Evolutionary conservation across 2,329 filamentous ascomycete species (phyloP), one percentile per base, ranked within the genome.

Genomic region (Aspergillus quadricinctus): DNA sequence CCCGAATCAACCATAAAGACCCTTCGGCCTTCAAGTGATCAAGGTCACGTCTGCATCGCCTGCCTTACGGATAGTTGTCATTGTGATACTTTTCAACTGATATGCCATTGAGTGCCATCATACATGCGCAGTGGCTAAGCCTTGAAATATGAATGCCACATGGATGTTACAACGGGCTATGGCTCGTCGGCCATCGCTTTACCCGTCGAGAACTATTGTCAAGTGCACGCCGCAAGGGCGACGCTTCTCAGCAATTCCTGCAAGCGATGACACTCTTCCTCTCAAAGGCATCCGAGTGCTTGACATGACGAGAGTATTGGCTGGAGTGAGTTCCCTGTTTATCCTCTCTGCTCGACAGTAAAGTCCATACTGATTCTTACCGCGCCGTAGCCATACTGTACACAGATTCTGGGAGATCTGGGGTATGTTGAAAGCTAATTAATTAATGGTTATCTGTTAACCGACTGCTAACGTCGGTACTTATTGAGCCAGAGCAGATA

Each of bases 271-370:
- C 28, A 80, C 79, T 17, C 73, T 88, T 31, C 93, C 94, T 23
- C 81, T 99, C 65, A 85, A 90, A 37, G 94, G 94, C 1, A 88
- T 94, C 65, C 86, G 89, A 54, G 92, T 97, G 14, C 81, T 99
- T 60, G 94, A 99, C 72, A 95, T 99, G 92, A 97, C 93, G 3
- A 84, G 94, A 77, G 94, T 99, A 1, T 78, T 99, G 61, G 94
- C 94, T 61, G 94, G 94, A 56, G 93, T 97, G 80, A 76, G 88
- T 81, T 14, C 55, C 57, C 45, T 2, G 19, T 2, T 17, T 43
- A 43, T 35, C 14, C 41, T 11, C 11, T 50, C 51, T 45, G 25
- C 29, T 14, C 35, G 51, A 52, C 57, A 50, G 1, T 7, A 35
- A 4, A 35, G 31, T 17, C 31, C 52, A 43, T 56, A 25, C 57